Conservation (phyloP, 2,329 filamentous ascomycete genomes). For the Pezicula rhizophila region DNA sequence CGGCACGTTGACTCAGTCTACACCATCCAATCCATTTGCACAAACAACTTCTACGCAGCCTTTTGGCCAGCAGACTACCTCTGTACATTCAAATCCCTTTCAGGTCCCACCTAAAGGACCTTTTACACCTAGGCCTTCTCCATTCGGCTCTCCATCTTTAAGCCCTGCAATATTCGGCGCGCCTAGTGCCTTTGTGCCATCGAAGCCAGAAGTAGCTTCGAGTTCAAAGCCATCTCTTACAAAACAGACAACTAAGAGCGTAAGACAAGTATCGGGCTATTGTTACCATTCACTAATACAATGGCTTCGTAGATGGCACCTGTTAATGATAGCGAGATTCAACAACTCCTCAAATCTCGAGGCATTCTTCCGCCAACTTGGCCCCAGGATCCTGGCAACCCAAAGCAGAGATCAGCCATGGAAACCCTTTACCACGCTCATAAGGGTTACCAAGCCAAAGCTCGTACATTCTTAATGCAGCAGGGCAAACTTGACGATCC, state of each 20-base stretch:
- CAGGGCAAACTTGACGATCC: constrained; percentile 60
- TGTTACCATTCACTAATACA: not conserved
- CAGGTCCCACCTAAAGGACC: too few relatives aligned
- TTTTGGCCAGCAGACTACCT: too few relatives aligned
- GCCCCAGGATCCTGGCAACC: constrained; percentile 49
- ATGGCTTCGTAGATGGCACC: not conserved
- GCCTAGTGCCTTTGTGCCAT: constrained; percentile 3
- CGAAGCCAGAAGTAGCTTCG: too few relatives aligned
- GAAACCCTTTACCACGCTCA: constrained; percentile 49
- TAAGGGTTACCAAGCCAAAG: constrained; percentile 51
- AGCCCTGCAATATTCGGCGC: not conserved
- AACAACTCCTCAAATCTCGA: not conserved
- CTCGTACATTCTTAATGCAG: constrained; percentile 50
- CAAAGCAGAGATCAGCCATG: constrained; percentile 43
- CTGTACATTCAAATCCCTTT: too few relatives aligned
- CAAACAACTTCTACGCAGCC: too few relatives aligned
- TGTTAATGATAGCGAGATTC: not conserved
- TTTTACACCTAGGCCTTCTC: too few relatives aligned
- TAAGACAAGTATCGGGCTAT: too few relatives aligned
- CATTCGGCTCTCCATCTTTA: not conserved
- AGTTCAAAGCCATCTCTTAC: too few relatives aligned
- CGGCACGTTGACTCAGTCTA: constrained; percentile 10
- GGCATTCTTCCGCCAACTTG: constrained; percentile 45
- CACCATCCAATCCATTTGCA: constrained; percentile 1
- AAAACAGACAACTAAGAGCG: too few relatives aligned